phyloP scores from a whole-genome alignment of 2,329 filamentous ascomycete species.

The Basipetospora chlamydospora region DNA sequence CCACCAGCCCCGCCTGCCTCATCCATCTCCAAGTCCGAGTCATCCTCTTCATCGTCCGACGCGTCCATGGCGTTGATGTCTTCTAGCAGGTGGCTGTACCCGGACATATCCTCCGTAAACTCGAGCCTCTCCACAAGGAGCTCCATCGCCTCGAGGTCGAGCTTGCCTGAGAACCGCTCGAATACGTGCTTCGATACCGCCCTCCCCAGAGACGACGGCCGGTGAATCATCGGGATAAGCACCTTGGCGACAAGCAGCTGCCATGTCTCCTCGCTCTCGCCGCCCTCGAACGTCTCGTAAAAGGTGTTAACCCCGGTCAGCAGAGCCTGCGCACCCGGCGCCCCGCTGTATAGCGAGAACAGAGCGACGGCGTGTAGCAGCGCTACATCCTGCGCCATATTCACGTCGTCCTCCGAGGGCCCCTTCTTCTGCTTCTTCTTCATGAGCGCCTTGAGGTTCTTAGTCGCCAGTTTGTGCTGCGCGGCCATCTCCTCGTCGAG shows the following conservation, averaged over 20 bases:
- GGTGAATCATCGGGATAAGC: constrained; percentile 71
- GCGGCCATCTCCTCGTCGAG: constrained; percentile 39
- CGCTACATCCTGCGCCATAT: constrained; percentile 49
- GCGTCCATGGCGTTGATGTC: constrained; percentile 2
- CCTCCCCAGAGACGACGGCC: constrained; percentile 69
- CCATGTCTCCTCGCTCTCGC: background rate
- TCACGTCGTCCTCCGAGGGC: constrained; percentile 18
- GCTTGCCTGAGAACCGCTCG: constrained; percentile 58
- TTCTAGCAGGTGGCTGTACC: background rate
- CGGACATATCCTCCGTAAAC: constrained; percentile 3
- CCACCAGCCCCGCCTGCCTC: background rate
- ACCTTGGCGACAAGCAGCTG: constrained; percentile 48
- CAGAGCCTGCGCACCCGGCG: constrained; percentile 70
- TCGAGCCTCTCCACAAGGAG: constrained; percentile 20
- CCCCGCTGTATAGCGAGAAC: constrained; percentile 80
- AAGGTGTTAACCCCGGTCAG: constrained; percentile 70
- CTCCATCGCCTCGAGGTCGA: constrained; percentile 59
- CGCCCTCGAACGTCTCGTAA: constrained; percentile 45
- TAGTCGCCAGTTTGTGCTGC: constrained; percentile 22
- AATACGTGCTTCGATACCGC: constrained; percentile 84
- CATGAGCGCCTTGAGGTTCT: constrained; percentile 27
- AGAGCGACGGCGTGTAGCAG: constrained; percentile 74
- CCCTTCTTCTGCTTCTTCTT: constrained; percentile 12
- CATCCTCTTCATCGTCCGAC: constrained; percentile 3
- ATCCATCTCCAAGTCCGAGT: background rate